Conservation (phyloP, 2,329 filamentous ascomycete species). For the Biscogniauxia marginata region DNA sequence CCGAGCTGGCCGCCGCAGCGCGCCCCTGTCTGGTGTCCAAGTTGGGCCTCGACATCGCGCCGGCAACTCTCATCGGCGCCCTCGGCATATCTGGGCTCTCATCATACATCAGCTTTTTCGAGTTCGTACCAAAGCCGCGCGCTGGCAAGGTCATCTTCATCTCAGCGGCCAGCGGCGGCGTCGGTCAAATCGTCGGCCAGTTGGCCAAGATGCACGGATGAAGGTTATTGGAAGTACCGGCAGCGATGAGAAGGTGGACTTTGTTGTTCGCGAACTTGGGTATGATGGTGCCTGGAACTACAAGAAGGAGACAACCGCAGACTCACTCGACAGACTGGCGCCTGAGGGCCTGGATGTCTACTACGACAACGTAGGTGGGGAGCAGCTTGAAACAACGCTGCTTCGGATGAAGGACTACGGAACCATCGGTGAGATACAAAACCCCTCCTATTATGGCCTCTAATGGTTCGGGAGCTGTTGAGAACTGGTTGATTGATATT, state of each 20-base stretch:
- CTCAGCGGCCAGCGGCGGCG: conserved; percentile 75
- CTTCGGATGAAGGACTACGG: conserved; percentile 9
- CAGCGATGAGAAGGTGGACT: conserved; percentile 75
- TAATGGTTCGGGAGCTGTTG: no score
- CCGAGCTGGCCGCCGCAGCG: neutral
- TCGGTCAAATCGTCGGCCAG: conserved; percentile 81
- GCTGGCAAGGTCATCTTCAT: conserved; percentile 81
- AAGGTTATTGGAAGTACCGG: conserved; percentile 79
- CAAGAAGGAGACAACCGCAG: conserved; percentile 72
- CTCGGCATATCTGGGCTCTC: conserved; percentile 45
- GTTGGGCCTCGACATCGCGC: neutral
- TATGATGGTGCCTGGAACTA: conserved; percentile 76
- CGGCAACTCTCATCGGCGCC: neutral
- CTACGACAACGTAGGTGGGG: conserved; percentile 54
- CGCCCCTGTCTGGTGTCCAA: neutral
- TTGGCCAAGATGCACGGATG: conserved; percentile 79
- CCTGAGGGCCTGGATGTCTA: conserved; percentile 74
- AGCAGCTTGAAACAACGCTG: conserved; percentile 41
- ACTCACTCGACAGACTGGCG: conserved; percentile 68
- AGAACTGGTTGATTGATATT: conserved; percentile 35
- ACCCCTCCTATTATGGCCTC: no score
- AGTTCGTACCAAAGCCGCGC: conserved; percentile 66
- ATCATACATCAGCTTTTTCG: conserved; percentile 58
- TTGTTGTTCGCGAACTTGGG: conserved; percentile 50
- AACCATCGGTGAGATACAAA: conserved; percentile 2